phyloP scores from a whole-genome alignment of 2,329 filamentous ascomycete genomes.

The Phaeoacremonium minimum region DNA sequence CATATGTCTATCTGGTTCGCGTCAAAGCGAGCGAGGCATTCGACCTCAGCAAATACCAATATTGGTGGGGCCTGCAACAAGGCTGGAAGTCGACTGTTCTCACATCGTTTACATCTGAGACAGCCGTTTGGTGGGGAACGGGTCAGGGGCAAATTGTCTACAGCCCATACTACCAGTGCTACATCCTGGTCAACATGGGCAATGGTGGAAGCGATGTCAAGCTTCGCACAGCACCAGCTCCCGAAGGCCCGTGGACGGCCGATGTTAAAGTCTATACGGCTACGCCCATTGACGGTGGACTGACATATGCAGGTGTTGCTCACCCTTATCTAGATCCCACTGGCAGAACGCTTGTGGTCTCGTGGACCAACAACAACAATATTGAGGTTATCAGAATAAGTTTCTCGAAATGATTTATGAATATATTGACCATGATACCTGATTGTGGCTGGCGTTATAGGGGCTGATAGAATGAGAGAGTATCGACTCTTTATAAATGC shows the following conservation, averaged over 20 bases:
- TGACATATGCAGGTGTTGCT: constrained; percentile 29
- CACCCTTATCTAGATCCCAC: constrained; percentile 31
- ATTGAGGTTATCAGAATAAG: constrained; percentile 28
- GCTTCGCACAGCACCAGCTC: constrained; percentile 19
- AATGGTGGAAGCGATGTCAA: constrained; percentile 11
- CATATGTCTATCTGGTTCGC: constrained; percentile 30
- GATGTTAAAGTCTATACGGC: constrained; percentile 27
- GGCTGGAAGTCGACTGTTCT: constrained; percentile 29
- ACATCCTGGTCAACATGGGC: constrained; percentile 28
- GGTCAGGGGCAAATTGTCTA: constrained; percentile 33
- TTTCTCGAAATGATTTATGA: constrained; percentile 17
- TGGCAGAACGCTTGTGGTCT: constrained; percentile 28
- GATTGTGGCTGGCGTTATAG: too few species aligned
- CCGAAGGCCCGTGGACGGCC: constrained; percentile 30
- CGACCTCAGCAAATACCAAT: constrained; percentile 29
- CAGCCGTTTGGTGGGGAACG: constrained; percentile 30
- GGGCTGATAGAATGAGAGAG: too few species aligned
- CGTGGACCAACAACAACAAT: constrained; percentile 33
- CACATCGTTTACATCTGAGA: constrained; percentile 24
- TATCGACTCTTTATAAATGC: too few species aligned
- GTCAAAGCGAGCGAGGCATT: constrained; percentile 28
- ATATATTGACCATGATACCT: too few species aligned
- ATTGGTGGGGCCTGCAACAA: constrained; percentile 31
- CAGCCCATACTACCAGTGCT: constrained; percentile 25
- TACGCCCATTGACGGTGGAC: constrained; percentile 23